Conservation (phyloP, 768 basidiomycete species). For the Kwoniella shandongensis region DNA sequence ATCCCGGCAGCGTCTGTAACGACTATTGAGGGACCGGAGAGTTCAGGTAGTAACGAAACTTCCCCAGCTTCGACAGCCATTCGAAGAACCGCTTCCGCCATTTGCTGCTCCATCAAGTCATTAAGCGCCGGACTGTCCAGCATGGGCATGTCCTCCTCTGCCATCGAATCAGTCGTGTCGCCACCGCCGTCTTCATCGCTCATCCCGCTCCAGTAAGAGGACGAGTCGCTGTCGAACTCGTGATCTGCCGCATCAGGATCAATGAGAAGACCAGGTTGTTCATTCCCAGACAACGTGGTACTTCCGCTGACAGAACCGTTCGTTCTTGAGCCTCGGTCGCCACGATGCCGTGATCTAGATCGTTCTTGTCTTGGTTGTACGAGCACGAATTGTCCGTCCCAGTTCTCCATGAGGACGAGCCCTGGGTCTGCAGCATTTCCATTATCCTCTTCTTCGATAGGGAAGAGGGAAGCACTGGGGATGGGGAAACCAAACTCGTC, state of each 20-base stretch:
- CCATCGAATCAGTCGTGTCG: conserved; percentile 50
- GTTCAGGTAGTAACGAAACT: not conserved
- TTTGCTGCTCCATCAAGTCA: conserved; percentile 34
- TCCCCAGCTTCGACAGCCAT: conserved; percentile 18
- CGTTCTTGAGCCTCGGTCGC: conserved; percentile 36
- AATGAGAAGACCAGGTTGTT: conserved; percentile 35
- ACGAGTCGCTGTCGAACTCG: conserved; percentile 27
- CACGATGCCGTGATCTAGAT: conserved; percentile 28
- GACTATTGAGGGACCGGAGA: conserved; percentile 26
- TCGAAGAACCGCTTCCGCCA: conserved; percentile 20
- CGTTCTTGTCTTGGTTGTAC: conserved; percentile 39
- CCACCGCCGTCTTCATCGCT: conserved; percentile 42
- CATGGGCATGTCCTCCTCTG: conserved; percentile 50
- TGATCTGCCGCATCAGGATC: conserved; percentile 38
- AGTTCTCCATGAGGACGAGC: conserved; percentile 48
- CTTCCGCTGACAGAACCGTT: conserved; percentile 36
- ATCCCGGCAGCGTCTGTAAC: conserved; percentile 32
- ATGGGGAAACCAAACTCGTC: conserved; percentile 46
- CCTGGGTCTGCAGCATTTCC: conserved; percentile 21
- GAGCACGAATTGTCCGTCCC: conserved; percentile 46
- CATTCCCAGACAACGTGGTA: conserved; percentile 25
- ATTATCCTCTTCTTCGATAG: conserved; percentile 13
- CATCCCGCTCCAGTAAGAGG: conserved; percentile 32
- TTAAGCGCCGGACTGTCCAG: conserved; percentile 42
- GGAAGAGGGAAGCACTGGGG: conserved; percentile 21